Evolutionary conservation across 2,329 filamentous ascomycete genomes (phyloP), one percentile per base, ranked within the genome.

Genomic region (Chrysoporthe deuterocubensis): DNA sequence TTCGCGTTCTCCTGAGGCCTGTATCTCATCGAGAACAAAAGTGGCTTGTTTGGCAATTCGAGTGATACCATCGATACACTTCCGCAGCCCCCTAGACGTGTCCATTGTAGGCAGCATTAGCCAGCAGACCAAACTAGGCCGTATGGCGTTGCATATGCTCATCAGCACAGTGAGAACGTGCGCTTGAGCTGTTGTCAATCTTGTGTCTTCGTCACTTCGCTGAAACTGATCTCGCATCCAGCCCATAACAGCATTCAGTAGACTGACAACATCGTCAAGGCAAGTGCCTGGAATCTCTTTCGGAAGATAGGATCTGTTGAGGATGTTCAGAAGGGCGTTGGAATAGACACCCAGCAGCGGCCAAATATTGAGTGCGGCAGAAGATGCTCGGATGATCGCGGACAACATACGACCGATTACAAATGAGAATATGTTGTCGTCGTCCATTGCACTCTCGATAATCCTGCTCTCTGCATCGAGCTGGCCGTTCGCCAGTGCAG

Each of bases 321-420:
- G 73, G 3, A 80, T 71, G 14, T 73, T 71, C 40, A 76, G 74
- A 9, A 87, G 67, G 2, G 83, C 84, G 40, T 78, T 77, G 32
- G 78, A 75, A 71, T 87, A 88, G 21, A 85, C 79, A 56, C 86
- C 81, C 7, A 88, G 71, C 59, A 89, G 73, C 16, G 83, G 77
- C 76, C 82, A 87, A 0, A 80, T 80, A 14, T 79, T 74, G 3
- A 73, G 73, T 13, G 74, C 75, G 8, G 73, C 70, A 13, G 77
- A 72, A 0, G 78, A 77, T 1, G 82, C 80, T 57, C 73, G 77
- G 14, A 87, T 74, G 4, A 85, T 78, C n/a, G 85, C 82, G 0
- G 87, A 86, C 2, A 89, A 71, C 84, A 89, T 87, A 61, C 80
- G 83, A 40, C 78, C 76, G 40, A 88, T 65, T 66, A 85, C 75